These are phyloP conservation scores for Trichoderma koningiopsis DNA, from an alignment of 2,329 filamentous ascomycete genomes.

Conservation along the genomic window DNA sequence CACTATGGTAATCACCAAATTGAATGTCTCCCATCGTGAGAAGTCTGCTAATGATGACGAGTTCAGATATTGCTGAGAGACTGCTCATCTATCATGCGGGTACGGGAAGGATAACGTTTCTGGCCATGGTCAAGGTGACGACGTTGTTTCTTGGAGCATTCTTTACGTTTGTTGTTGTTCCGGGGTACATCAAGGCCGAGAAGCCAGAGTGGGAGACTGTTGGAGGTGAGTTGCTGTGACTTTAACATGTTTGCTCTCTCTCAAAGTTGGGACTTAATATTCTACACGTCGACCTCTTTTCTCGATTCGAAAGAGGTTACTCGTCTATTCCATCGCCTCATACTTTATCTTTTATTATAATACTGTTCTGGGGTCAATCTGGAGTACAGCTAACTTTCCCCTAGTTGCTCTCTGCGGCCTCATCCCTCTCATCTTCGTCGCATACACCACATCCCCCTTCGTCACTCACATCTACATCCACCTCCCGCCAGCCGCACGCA, in stretches of 20 bases:
- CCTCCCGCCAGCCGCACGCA: conserved; percentile 66
- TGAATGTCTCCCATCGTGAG: background rate
- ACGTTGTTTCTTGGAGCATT: conserved; percentile 70
- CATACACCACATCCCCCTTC: conserved; percentile 68
- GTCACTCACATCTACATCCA: conserved; percentile 72
- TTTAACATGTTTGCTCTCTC: background rate
- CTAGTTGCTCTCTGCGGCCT: conserved; percentile 62
- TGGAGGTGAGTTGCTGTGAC: conserved; percentile 40
- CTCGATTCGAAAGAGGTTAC: background rate
- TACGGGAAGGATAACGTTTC: conserved; percentile 64
- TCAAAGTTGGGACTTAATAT: background rate
- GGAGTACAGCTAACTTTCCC: background rate
- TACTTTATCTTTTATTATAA: background rate
- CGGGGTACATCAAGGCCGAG: conserved; percentile 53
- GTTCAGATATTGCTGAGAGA: conserved; percentile 54
- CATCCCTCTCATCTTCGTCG: conserved; percentile 65
- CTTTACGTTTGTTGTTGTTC: conserved; percentile 65
- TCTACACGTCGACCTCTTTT: too few species aligned
- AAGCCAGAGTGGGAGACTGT: conserved; percentile 41
- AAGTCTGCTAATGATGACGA: background rate
- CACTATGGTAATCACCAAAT: conserved; percentile 28
- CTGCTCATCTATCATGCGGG: conserved; percentile 78
- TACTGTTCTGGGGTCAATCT: background rate
- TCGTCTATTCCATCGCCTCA: background rate
- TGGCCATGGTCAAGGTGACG: conserved; percentile 71